Conservation (phyloP, 768 basidiomycete genomes). For the Pulveroboletus sp. region DNA sequence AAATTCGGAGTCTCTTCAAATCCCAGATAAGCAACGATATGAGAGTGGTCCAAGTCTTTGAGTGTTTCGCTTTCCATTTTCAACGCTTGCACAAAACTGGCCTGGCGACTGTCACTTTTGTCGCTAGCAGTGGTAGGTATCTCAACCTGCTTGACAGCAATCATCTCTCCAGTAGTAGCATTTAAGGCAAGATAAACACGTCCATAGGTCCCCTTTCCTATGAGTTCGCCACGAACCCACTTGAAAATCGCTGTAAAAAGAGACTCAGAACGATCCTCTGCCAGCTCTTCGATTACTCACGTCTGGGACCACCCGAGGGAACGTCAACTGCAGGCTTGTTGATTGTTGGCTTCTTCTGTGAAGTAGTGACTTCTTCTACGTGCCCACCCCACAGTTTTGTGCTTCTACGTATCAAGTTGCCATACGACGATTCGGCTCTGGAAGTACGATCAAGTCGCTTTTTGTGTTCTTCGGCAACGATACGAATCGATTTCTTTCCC, state of each 20-base stretch:
- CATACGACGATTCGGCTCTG: constrained; percentile 48
- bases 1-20: constrained; percentile 86
- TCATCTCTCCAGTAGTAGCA: constrained; percentile 96
- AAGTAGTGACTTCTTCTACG: constrained; percentile 88
- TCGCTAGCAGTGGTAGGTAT: constrained; percentile 89
- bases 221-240: constrained; percentile 97
- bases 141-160: constrained; percentile 99
- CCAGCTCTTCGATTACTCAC: constrained; percentile 42
- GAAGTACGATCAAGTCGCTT: constrained; percentile 67
- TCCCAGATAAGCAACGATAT: constrained; percentile 97
- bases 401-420: constrained; percentile 65
- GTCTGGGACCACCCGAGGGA: constrained; percentile 57
- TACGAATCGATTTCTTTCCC: constrained; percentile 87
- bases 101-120: constrained; percentile 81
- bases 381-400: constrained; percentile 95
- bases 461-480: constrained; percentile 87
- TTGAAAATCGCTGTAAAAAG: constrained; percentile 74
- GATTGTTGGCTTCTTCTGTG: constrained; percentile 48
- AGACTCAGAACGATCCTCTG: constrained; percentile 12
- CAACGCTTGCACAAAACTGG: constrained; percentile 82
- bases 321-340: constrained; percentile 49
- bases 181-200: constrained; percentile 95
- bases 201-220: constrained; percentile 96
- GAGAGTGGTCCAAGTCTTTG: constrained; percentile 93
- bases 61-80: constrained; percentile 95